Conservation (phyloP, 352 stramenopile genomes). For the Pythium folliculosum region DNA sequence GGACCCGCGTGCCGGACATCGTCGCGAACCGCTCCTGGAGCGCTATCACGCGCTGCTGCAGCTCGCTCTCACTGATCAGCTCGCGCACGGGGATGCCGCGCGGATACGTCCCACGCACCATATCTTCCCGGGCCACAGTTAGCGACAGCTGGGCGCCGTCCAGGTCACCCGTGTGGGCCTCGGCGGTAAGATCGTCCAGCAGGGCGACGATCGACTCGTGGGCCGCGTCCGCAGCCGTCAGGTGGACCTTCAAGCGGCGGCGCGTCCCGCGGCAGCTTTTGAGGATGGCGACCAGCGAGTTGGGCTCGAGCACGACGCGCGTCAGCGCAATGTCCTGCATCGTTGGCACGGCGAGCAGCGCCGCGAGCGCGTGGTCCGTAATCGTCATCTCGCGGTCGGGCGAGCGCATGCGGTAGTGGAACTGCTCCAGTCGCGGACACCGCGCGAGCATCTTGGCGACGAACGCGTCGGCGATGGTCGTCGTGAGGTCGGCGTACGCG, state of each 20-base stretch:
- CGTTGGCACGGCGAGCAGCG: background rate
- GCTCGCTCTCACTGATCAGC: constrained; percentile 4
- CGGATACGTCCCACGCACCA: constrained; percentile 16
- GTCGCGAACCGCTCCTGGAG: background rate
- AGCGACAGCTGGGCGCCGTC: background rate
- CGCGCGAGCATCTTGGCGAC: constrained; percentile 1
- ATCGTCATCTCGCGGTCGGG: constrained; percentile 11
- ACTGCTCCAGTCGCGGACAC: constrained; percentile 21
- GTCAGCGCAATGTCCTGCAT: constrained; percentile 10
- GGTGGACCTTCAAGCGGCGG: background rate
- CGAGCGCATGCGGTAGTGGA: constrained; percentile 16
- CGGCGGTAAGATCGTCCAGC: background rate
- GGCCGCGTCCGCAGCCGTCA: constrained; percentile 13
- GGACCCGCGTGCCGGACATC: background rate
- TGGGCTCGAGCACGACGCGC: constrained; percentile 10
- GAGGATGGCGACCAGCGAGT: background rate
- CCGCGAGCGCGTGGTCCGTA: background rate
- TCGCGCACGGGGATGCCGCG: constrained; percentile 13
- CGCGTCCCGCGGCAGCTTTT: background rate
- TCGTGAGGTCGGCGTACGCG: constrained; percentile 7
- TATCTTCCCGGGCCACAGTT: constrained; percentile 10
- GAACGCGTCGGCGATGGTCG: constrained; percentile 12
- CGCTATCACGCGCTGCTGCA: background rate
- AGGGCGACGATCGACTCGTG: constrained; percentile 8
- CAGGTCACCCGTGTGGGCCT: background rate